Percentiles rank a stretch among this genome's conserved stretches.
These are phyloP conservation scores for Metarhizium album DNA, from an alignment of 2,329 filamentous ascomycete species.

Conservation along the genomic window DNA sequence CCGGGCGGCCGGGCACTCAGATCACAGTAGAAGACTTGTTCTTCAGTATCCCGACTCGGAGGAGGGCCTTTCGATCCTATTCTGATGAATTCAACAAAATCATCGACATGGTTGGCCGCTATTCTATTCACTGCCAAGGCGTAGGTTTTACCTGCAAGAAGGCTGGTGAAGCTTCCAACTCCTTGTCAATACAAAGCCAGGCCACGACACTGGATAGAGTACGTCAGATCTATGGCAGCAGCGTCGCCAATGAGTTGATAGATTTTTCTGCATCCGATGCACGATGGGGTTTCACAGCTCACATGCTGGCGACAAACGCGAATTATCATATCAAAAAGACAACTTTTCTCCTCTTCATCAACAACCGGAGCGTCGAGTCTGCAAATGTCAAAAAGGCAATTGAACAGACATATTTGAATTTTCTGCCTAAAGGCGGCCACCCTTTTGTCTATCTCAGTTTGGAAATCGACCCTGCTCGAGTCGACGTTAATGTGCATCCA, in stretches of 20 bases:
- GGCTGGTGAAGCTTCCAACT: constrained; percentile 74
- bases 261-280: constrained; percentile 61
- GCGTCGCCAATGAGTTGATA: constrained; percentile 80
- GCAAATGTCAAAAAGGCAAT: constrained; percentile 77
- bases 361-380: constrained; percentile 89
- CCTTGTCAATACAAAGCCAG: constrained; percentile 65
- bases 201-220: constrained; percentile 73
- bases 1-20: constrained; percentile 82
- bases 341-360: constrained; percentile 84
- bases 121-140: constrained; percentile 83
- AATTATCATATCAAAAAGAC: constrained; percentile 93
- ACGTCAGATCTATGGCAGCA: constrained; percentile 75
- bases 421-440: constrained; percentile 86
- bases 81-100: constrained; percentile 98
- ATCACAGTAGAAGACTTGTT: constrained; percentile 96
- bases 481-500: constrained; percentile 96
- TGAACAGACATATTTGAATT: constrained; percentile 79
- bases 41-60: constrained; percentile 85
- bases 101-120: constrained; percentile 84
- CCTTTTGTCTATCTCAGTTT: constrained; percentile 89
- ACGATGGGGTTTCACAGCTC: constrained; percentile 74
- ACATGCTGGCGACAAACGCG: constrained; percentile 78
- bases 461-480: constrained; percentile 81
- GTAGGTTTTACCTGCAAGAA: constrained; percentile 97
- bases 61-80: constrained; percentile 79